phyloP scores from a whole-genome alignment of 257 asterid genomes.

The Jaltomata sinuosa region DNA sequence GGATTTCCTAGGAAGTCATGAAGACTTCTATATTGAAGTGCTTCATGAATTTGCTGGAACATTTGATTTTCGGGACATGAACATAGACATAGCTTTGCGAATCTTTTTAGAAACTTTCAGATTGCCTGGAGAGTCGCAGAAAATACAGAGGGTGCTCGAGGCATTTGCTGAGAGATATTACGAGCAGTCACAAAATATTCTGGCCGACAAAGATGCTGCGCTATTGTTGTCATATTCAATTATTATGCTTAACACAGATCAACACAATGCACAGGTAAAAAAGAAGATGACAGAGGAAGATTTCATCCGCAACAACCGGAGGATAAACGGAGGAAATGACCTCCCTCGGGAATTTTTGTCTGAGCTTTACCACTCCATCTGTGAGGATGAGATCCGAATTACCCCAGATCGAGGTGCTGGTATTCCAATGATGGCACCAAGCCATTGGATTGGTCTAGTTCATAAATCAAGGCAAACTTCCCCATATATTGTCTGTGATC shows the following conservation, averaged over 20 bases:
- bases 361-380: conserved; percentile 71
- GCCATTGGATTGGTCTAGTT: conserved; percentile 82
- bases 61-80: conserved; percentile 68
- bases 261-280: conserved; percentile 85
- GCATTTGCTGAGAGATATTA: conserved; percentile 87
- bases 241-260: conserved; percentile 89
- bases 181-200: conserved; percentile 67
- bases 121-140: conserved; percentile 95
- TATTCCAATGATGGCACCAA: conserved; percentile 36
- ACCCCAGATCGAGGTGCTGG: conserved; percentile 61
- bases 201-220: conserved; percentile 84
- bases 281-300: conserved; percentile 95
- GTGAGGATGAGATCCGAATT: conserved; percentile 79
- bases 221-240: conserved; percentile 77
- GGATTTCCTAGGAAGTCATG: conserved; percentile 83
- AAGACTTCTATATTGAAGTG: conserved; percentile 71
- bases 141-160: conserved; percentile 91
- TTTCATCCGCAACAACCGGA: conserved; percentile 75
- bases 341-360: conserved; percentile 82
- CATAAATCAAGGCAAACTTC: conserved; percentile 62
- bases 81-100: conserved; percentile 82
- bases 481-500: conserved; percentile 55
- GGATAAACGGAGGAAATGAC: conserved; percentile 84
- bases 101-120: conserved; percentile 80
- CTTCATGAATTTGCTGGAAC: conserved; percentile 77